phyloP scores from a whole-genome alignment of 352 stramenopile genomes.

The Globisporangium heterothallicum region DNA sequence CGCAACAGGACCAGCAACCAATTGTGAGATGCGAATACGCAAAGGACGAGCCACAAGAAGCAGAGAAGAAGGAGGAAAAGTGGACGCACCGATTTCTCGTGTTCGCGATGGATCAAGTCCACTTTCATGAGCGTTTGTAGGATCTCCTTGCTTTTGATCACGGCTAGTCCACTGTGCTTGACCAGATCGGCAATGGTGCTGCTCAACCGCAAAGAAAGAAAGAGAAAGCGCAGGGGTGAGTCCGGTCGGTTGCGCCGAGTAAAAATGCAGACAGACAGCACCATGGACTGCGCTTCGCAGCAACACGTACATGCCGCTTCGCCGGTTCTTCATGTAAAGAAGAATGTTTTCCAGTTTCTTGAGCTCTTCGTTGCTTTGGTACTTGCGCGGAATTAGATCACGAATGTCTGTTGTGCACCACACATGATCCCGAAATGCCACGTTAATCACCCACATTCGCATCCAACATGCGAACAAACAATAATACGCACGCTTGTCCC shows the following conservation, averaged over 20 bases:
- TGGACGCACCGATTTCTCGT: conserved; percentile 63
- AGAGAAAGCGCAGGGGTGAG: not conserved
- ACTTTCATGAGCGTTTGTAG: conserved; percentile 85
- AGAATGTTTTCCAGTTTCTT: conserved; percentile 85
- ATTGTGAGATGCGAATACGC: not conserved
- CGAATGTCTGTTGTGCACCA: conserved; percentile 37
- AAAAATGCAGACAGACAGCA: not conserved
- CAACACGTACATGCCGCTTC: conserved; percentile 63
- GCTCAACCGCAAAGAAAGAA: not conserved
- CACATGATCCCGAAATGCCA: conserved; percentile 1
- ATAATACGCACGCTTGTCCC: conserved; percentile 60
- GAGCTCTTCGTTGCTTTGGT: conserved; percentile 70
- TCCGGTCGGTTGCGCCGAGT: too few species aligned
- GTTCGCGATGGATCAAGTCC: conserved; percentile 66
- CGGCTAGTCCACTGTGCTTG: conserved; percentile 66
- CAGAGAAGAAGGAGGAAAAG: too few species aligned
- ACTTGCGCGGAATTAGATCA: conserved; percentile 80
- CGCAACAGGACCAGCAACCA: not conserved
- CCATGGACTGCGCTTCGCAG: not conserved
- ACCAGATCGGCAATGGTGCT: conserved; percentile 82
- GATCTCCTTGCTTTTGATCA: conserved; percentile 87
- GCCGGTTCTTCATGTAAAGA: conserved; percentile 80
- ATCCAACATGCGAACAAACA: not conserved
- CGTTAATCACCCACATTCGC: not conserved
- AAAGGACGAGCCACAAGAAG: too few species aligned